Evolutionary conservation across 495 filamentous ascomycete species (phyloP).

Genomic region (Neurospora terricola): DNA sequence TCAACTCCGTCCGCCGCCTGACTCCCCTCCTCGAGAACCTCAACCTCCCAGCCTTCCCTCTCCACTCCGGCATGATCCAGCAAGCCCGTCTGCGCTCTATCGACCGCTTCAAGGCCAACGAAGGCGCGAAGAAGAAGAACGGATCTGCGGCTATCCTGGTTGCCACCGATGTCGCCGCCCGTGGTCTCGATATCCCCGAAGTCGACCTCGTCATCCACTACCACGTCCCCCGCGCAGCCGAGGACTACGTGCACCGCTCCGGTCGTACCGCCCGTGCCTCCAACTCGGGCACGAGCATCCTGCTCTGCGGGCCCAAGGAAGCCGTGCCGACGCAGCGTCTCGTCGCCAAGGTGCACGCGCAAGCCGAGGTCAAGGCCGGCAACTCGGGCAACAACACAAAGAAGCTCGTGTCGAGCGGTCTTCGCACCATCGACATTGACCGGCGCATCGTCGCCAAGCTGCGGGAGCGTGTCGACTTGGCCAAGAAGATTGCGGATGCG

Average conservation of each 20-base stretch:
- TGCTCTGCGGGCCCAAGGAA: conserved; percentile 89
- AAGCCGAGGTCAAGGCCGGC: conserved; percentile 21
- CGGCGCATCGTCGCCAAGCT: conserved; percentile 65
- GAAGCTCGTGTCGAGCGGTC: conserved; percentile 3
- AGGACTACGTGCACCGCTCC: conserved; percentile 91
- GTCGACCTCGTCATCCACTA: conserved; percentile 89
- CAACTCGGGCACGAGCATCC: conserved; percentile 63
- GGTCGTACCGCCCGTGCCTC: conserved; percentile 86
- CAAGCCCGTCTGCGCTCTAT: conserved; percentile 91
- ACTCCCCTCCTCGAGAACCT: conserved; percentile 78
- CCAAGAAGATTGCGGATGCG: conserved; percentile 77
- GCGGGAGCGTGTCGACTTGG: conserved; percentile 60
- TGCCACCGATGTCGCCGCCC: conserved; percentile 93
- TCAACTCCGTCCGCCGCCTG: conserved; percentile 81
- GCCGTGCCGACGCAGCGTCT: conserved; percentile 73
- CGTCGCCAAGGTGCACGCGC: conserved; percentile 73
- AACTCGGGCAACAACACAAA: conserved; percentile 53
- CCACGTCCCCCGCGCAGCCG: conserved; percentile 84
- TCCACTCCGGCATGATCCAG: conserved; percentile 92
- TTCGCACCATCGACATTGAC: conserved; percentile 68
- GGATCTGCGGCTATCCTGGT: conserved; percentile 59
- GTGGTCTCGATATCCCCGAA: conserved; percentile 85
- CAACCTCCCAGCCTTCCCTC: conserved; percentile 60
- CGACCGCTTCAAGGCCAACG: conserved; percentile 71
- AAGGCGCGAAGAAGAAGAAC: conserved; percentile 20